Evolutionary conservation across 352 stramenopile species (phyloP).

Genomic region (Globisporangium spinosum): DNA sequence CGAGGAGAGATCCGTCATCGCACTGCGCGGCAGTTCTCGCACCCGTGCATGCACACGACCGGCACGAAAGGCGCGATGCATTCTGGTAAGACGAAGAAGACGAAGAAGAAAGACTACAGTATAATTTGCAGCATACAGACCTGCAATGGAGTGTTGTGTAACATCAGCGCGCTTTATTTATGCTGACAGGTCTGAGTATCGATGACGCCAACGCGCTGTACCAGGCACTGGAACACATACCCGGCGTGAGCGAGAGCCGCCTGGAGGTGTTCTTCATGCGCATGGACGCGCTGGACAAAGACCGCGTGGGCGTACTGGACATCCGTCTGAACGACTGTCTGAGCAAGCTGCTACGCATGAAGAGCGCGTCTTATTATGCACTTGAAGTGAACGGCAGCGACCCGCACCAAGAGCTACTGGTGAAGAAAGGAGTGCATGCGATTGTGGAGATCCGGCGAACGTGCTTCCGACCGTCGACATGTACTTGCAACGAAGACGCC

Average conservation of each 20-base stretch:
- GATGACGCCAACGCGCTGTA: slow-evolving; percentile 72
- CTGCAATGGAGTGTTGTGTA: neutral
- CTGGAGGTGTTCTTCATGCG: slow-evolving; percentile 48
- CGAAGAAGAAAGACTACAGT: neutral
- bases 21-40: slow-evolving; percentile 25
- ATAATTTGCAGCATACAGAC: too few species aligned
- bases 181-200: slow-evolving; percentile 51
- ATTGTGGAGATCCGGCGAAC: slow-evolving; percentile 21
- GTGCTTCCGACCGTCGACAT: slow-evolving; percentile 44
- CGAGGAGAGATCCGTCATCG: slow-evolving; percentile 68
- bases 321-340: slow-evolving; percentile 45
- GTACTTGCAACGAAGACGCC: slow-evolving; percentile 44
- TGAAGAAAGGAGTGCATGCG: slow-evolving; percentile 7
- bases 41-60: slow-evolving; percentile 59
- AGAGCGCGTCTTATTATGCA: slow-evolving; percentile 42
- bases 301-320: slow-evolving; percentile 53
- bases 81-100: slow-evolving; percentile 31
- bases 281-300: slow-evolving; percentile 61
- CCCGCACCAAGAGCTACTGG: slow-evolving; percentile 45
- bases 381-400: slow-evolving; percentile 57
- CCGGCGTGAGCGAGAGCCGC: slow-evolving; percentile 33
- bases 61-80: slow-evolving; percentile 58
- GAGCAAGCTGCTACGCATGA: slow-evolving; percentile 27
- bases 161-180: neutral
- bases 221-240: slow-evolving; percentile 33